Base-by-base conservation (phyloP, 805 yeast genomes). In the Pichia cabralensis region DNA sequence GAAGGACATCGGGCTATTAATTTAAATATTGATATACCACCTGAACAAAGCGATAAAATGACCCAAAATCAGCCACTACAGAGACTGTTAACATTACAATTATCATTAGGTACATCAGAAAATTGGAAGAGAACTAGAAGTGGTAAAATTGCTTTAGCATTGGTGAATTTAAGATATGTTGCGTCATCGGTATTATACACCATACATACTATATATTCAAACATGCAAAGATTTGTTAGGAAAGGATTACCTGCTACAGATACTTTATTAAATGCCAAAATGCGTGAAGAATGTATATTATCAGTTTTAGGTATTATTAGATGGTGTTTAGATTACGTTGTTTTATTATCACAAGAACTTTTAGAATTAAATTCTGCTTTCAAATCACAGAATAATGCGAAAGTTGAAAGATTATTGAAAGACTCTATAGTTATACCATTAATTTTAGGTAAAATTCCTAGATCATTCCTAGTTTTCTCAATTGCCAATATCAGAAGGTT, bases 241-340 rank as follows among this genome's bases (percentile, higher is more conserved):
- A 74, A 74, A 44, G 71, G 70, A 25, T 63, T 56, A 11, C 66
- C 68, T 5, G 50, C 62, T 2, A 65, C 67, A 24, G 80, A 76
- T 40, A 63, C 63, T 14, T 50, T 55, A 8, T 46, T 49, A 6
- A 56, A 58, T 30, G 53, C 64, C 34, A 39, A 48, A 47, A 41
- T 71, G 49, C 63, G 85, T 44, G 78, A 77, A 24, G 86, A 80
- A 45, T 65, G 74, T 41, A 65, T 80, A 4, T 61, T 77, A 45
- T 65, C 74, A 13, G 62, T 76, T 9, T 56, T 83, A n/a, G 96
- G 96, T 0, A 72, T 80, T 26, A 74, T 81, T 8, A 73, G 84
- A 47, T 89, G 96, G 96, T 70, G 83, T 44, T 69, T 84, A 22
- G 96, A 86, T 51, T 72, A 84, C 40, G 64, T 84, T 35, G 73